A percentile compares a stretch with the other conserved stretches of the same genome.
Evolutionary conservation across 2,329 filamentous ascomycete genomes (phyloP).

Genomic region (Bipolaris zeicola): DNA sequence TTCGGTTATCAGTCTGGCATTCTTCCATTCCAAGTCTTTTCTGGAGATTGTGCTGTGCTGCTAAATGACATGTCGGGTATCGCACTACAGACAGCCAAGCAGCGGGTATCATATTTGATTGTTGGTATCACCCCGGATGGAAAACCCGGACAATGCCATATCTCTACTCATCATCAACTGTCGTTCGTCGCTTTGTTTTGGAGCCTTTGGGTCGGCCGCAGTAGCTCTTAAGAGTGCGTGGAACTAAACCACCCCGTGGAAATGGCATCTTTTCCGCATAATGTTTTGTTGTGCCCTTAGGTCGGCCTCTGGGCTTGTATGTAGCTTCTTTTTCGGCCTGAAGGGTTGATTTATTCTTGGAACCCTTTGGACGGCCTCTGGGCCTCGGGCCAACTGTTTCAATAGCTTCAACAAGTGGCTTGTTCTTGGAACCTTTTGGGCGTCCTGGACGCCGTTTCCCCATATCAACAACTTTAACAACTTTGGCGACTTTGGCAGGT

Average conservation of each 20-base stretch:
- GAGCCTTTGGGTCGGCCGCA: conserved; percentile 26
- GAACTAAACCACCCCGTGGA: conserved; percentile 7
- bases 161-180: neutral
- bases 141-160: neutral
- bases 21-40: neutral
- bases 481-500: neutral
- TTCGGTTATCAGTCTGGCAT: neutral
- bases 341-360: neutral
- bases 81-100: neutral
- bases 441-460: neutral
- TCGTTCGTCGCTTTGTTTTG: conserved; percentile 16
- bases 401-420: neutral
- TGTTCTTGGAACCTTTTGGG: neutral
- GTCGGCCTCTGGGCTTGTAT: conserved; percentile 7
- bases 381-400: neutral
- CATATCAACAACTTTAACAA: neutral
- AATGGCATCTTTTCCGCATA: conserved; percentile 1
- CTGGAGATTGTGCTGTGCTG: neutral
- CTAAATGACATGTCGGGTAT: neutral
- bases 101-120: neutral
- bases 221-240: neutral
- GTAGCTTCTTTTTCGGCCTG: neutral
- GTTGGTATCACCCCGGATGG: neutral
- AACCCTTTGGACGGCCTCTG: conserved; percentile 1
- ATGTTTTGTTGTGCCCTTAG: neutral